Conservation (phyloP, 495 filamentous ascomycete genomes). For the Talaromyces trachyspermus region DNA sequence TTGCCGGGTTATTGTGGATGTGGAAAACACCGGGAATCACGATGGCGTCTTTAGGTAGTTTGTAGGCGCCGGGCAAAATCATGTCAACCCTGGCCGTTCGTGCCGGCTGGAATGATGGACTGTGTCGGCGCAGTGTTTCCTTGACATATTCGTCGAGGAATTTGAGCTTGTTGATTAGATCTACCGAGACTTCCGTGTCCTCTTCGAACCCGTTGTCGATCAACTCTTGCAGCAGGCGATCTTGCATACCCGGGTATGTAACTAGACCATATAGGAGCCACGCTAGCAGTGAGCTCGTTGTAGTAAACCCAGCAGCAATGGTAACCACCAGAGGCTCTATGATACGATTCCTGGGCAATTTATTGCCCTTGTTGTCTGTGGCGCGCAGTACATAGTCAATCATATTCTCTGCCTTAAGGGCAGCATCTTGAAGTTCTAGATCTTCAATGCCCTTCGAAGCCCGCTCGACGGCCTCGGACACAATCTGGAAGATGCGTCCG, state of each 20-base stretch:
- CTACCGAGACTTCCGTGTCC: constrained; percentile 30
- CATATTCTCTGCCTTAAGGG: constrained; percentile 37
- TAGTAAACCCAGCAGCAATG: constrained; percentile 48
- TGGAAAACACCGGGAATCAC: constrained; percentile 41
- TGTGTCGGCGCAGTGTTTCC: constrained; percentile 49
- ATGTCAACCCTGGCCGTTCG: constrained; percentile 45
- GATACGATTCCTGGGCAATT: constrained; percentile 34
- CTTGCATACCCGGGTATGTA: constrained; percentile 43
- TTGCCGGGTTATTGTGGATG: constrained; percentile 45
- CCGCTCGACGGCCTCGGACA: constrained; percentile 28
- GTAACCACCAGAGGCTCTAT: constrained; percentile 24
- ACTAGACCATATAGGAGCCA: constrained; percentile 47
- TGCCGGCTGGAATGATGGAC: constrained; percentile 47
- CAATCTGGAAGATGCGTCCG: constrained; percentile 9
- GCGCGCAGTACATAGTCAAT: constrained; percentile 41
- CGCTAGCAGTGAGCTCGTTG: constrained; percentile 42
- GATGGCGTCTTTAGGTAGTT: constrained; percentile 36
- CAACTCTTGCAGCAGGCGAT: constrained; percentile 44
- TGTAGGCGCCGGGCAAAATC: constrained; percentile 49
- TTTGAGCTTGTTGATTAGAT: constrained; percentile 28
- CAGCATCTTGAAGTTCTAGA: constrained; percentile 25
- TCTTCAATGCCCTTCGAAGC: constrained; percentile 19
- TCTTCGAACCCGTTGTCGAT: constrained; percentile 38
- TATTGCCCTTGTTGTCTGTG: constrained; percentile 45
- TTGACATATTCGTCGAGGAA: constrained; percentile 51